A percentile compares a stretch with the other conserved stretches of the same genome.
phyloP scores from a whole-genome alignment of 495 filamentous ascomycete genomes.

The Lindgomyces ingoldianus region DNA sequence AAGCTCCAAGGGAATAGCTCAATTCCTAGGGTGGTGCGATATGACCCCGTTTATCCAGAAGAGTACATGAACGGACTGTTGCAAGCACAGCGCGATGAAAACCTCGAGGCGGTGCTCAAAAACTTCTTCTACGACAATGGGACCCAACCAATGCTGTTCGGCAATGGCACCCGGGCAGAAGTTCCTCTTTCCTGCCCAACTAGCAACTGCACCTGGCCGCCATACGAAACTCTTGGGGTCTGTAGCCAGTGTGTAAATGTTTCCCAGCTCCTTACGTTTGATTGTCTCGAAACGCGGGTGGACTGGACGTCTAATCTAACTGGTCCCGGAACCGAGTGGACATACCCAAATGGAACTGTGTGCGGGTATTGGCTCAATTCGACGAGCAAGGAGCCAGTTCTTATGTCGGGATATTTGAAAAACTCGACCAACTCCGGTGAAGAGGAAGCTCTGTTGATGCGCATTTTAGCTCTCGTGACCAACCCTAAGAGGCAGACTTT shows the following conservation, averaged over 20 bases:
- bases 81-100: not conserved
- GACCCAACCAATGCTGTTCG: slow-evolving; percentile 11
- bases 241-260: slow-evolving; percentile 16
- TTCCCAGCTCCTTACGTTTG: slow-evolving; percentile 3
- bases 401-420: slow-evolving; percentile 28
- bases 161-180: slow-evolving; percentile 12
- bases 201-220: slow-evolving; percentile 22
- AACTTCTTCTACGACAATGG: slow-evolving; percentile 23
- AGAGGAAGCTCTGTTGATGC: slow-evolving; percentile 9
- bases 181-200: slow-evolving; percentile 20
- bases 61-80: not conserved
- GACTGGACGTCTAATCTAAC: not conserved
- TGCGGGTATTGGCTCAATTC: slow-evolving; percentile 20
- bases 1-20: slow-evolving; percentile 1
- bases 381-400: slow-evolving; percentile 11
- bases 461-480: slow-evolving; percentile 13
- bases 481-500: not conserved
- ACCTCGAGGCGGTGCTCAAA: not conserved
- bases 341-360: not conserved
- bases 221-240: slow-evolving; percentile 16
- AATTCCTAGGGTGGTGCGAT: slow-evolving; percentile 7
- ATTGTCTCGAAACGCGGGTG: not conserved
- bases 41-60: not conserved
- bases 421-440: not conserved
- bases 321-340: not conserved